Percentiles rank a stretch among this genome's conserved stretches.
These are phyloP conservation scores for Geum urbanum DNA, from an alignment of 306 rosid genomes.

Conservation along the genomic window DNA sequence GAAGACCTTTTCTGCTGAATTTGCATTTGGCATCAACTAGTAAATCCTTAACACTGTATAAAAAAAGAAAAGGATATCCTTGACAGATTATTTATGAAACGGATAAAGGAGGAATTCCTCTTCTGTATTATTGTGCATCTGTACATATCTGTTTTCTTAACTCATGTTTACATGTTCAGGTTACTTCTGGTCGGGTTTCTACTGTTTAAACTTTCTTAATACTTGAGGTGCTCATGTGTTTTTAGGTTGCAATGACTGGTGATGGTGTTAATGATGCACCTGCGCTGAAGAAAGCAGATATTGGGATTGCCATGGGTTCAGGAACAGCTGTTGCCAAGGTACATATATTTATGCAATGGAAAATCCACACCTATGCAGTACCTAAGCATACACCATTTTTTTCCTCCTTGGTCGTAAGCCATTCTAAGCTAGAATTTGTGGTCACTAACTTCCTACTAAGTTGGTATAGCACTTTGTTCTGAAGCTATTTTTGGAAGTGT, in stretches of 20 bases:
- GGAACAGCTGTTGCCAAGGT: constrained; percentile 99
- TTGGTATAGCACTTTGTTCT: not conserved
- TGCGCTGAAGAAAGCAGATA: constrained; percentile 94
- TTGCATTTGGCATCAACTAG: too few species aligned
- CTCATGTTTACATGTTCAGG: not conserved
- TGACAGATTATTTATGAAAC: not conserved
- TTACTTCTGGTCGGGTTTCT: not conserved
- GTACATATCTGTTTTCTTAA: not conserved
- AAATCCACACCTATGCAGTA: not conserved
- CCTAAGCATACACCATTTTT: not conserved
- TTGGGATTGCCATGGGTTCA: constrained; percentile 98
- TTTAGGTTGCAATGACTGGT: constrained; percentile 98
- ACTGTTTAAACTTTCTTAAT: not conserved
- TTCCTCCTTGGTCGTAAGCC: not conserved
- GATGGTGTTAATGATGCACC: constrained; percentile 99
- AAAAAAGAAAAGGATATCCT: too few species aligned
- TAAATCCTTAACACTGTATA: too few species aligned
- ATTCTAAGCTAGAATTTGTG: not conserved
- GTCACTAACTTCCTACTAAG: not conserved
- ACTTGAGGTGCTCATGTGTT: constrained; percentile 18
- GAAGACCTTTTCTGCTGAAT: not conserved
- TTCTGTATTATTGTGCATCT: not conserved
- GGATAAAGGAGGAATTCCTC: not conserved
- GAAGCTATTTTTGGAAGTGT: not conserved
- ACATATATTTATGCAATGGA: constrained; percentile 5